Percentiles rank a stretch among this genome's conserved stretches.
phyloP scores from a whole-genome alignment of 331 rosid species.

The Quercus lobata region DNA sequence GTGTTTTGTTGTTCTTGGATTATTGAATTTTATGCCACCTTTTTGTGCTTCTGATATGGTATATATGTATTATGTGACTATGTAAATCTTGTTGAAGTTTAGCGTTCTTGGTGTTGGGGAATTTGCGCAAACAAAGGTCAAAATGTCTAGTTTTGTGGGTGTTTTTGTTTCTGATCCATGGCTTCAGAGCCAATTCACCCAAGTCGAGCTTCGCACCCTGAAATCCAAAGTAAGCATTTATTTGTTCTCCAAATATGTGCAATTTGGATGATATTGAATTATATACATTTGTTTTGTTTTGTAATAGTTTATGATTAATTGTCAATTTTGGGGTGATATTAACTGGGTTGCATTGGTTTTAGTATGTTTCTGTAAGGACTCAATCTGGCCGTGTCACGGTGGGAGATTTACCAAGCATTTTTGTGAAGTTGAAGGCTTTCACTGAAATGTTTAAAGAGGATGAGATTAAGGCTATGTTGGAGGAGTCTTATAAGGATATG shows the following conservation, averaged over 20 bases:
- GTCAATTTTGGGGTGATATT: constrained; percentile 10
- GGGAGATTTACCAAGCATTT: constrained; percentile 59
- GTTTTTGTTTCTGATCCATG: constrained; percentile 81
- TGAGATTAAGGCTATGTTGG: constrained; percentile 56
- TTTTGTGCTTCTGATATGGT: not conserved
- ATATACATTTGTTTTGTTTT: not conserved
- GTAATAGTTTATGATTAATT: not conserved
- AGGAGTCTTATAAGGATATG: constrained; percentile 38
- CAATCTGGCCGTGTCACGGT: constrained; percentile 60
- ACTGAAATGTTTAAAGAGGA: constrained; percentile 45
- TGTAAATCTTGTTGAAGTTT: constrained; percentile 12
- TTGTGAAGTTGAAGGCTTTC: constrained; percentile 59
- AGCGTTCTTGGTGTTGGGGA: constrained; percentile 26
- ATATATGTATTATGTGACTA: not conserved
- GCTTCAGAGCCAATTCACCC: constrained; percentile 96
- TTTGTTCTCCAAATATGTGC: not conserved
- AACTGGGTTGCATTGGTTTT: constrained; percentile 28
- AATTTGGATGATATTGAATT: not conserved
- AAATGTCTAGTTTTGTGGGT: constrained; percentile 84
- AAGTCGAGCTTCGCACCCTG: constrained; percentile 92
- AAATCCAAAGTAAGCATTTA: constrained; percentile 62
- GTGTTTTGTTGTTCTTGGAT: not conserved
- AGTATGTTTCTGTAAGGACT: constrained; percentile 73
- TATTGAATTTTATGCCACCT: constrained; percentile 6
- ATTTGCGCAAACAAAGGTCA: constrained; percentile 28